Conservation (phyloP, 345 rosid genomes). For the Anacardium occidentale region DNA sequence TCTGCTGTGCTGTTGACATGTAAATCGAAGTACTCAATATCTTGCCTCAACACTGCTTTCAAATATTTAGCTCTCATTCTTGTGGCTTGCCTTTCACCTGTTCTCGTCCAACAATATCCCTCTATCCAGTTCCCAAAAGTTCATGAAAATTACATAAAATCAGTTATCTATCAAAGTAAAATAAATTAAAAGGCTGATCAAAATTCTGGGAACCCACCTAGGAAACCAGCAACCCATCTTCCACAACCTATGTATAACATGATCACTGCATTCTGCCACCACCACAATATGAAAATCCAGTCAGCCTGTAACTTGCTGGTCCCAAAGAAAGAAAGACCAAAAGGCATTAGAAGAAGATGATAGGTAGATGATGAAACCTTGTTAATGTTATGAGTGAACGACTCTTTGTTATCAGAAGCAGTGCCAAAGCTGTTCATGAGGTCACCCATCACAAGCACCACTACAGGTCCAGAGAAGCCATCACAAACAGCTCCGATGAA, state of each 20-base stretch:
- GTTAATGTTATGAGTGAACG: constrained; percentile 41
- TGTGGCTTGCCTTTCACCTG: constrained; percentile 82
- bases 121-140: constrained; percentile 31
- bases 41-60: constrained; percentile 83
- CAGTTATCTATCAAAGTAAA: too few relatives aligned
- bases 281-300: not conserved
- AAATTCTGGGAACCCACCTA: constrained; percentile 37
- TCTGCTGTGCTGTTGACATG: constrained; percentile 81
- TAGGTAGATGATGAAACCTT: constrained; percentile 26
- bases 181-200: too few relatives aligned
- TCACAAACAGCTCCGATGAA: constrained; percentile 64
- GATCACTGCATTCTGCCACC: constrained; percentile 58
- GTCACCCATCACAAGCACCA: constrained; percentile 48
- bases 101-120: constrained; percentile 90
- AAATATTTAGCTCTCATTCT: constrained; percentile 74
- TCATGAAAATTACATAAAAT: too few relatives aligned
- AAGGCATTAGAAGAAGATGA: not conserved
- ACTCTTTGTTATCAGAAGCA: constrained; percentile 23
- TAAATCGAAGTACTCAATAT: constrained; percentile 77
- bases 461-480: constrained; percentile 57
- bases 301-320: not conserved
- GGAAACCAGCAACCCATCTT: constrained; percentile 63
- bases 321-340: not conserved
- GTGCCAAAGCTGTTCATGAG: constrained; percentile 67
- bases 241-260: constrained; percentile 66